Conservation (phyloP, 805 yeast genomes). For the Zygoascus bituminiphila region DNA sequence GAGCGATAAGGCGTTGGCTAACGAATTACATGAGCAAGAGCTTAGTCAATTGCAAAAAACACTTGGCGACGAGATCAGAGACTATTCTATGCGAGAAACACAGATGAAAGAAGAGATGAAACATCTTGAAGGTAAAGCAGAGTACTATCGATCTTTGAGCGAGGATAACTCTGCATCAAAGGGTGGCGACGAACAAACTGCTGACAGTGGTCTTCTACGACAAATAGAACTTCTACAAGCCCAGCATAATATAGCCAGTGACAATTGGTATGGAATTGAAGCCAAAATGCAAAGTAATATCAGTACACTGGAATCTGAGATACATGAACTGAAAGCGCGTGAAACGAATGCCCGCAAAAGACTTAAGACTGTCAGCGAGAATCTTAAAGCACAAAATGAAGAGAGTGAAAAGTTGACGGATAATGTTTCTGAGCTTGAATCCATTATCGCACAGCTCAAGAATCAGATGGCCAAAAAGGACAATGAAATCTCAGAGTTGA, state of each 20-base stretch:
- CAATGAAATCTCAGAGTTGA: not conserved
- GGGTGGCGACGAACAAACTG: slow-evolving; percentile 20
- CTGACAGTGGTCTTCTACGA: slow-evolving; percentile 24
- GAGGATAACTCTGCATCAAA: slow-evolving; percentile 38
- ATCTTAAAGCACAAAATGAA: slow-evolving; percentile 6
- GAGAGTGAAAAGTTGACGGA: slow-evolving; percentile 15
- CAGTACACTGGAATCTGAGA: slow-evolving; percentile 23
- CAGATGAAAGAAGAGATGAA: slow-evolving; percentile 22
- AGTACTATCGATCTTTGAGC: slow-evolving; percentile 51
- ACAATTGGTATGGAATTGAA: slow-evolving; percentile 79
- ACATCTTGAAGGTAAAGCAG: slow-evolving; percentile 63
- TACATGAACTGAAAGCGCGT: slow-evolving; percentile 13
- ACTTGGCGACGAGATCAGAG: slow-evolving; percentile 27
- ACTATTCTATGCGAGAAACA: slow-evolving; percentile 21
- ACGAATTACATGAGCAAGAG: slow-evolving; percentile 25
- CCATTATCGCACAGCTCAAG: slow-evolving; percentile 4
- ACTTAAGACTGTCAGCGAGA: slow-evolving; percentile 13
- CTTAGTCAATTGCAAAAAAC: slow-evolving; percentile 19
- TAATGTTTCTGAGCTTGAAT: slow-evolving; percentile 7
- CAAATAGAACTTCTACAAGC: slow-evolving; percentile 52
- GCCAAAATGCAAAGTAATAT: slow-evolving; percentile 47
- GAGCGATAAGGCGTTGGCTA: slow-evolving; percentile 20
- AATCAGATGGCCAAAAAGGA: not conserved
- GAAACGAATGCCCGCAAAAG: slow-evolving; percentile 15
- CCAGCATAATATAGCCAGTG: slow-evolving; percentile 68